Evolutionary conservation across 108 stramenopile genomes (phyloP).

Genomic region (Nitzschia sp.): DNA sequence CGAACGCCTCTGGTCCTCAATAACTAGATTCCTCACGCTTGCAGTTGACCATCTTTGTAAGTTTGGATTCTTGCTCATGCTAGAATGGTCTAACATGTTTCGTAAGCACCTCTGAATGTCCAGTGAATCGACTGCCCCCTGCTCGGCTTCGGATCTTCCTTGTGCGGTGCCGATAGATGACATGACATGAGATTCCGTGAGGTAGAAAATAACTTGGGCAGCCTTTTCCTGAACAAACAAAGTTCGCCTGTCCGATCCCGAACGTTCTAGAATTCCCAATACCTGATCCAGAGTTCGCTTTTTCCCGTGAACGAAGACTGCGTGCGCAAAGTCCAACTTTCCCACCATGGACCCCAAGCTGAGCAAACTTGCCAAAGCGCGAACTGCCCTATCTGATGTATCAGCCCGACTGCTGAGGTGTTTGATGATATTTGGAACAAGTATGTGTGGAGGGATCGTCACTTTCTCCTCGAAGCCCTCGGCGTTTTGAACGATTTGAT

Average conservation of each 20-base stretch:
- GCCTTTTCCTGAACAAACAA: constrained; percentile 81
- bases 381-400: constrained; percentile 73
- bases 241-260: constrained; percentile 64
- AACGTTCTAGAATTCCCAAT: constrained; percentile 67
- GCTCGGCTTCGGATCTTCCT: constrained; percentile 12
- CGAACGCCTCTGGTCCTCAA: constrained; percentile 75
- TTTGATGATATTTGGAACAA: constrained; percentile 66
- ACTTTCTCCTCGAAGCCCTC: constrained; percentile 44
- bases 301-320: constrained; percentile 39
- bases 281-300: constrained; percentile 52
- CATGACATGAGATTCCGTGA: constrained; percentile 63
- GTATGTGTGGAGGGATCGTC: constrained; percentile 57
- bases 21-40: constrained; percentile 61
- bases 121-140: constrained; percentile 38
- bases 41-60: constrained; percentile 83
- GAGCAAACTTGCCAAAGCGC: constrained; percentile 61
- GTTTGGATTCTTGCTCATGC: constrained; percentile 57
- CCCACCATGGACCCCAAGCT: constrained; percentile 61
- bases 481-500: constrained; percentile 52
- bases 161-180: constrained; percentile 22
- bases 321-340: constrained; percentile 43
- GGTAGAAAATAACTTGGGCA: constrained; percentile 68
- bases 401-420: constrained; percentile 49
- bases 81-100: constrained; percentile 74
- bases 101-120: constrained; percentile 69